Base-by-base conservation (phyloP, 441 rosid species). In the Populus hybrid region DNA sequence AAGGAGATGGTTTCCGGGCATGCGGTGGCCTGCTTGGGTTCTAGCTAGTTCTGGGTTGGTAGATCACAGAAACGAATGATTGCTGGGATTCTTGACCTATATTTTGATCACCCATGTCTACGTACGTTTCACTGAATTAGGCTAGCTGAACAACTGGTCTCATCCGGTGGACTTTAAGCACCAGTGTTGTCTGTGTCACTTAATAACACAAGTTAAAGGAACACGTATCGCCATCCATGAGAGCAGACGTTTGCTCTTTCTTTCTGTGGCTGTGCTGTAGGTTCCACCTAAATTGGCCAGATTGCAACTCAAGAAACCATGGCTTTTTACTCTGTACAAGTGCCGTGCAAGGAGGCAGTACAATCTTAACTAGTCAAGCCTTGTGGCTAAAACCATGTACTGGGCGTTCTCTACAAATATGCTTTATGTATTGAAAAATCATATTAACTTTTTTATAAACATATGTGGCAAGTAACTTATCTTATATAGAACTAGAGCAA, bases 261-360 rank as follows among this genome's bases (percentile, higher is more conserved):
- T 14, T 67, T 35, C 6, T 50, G 30, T 18, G 79, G 35, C 40
- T 78, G 85, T 76, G 71, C 64, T 70, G 38, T 36, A 34, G 73
- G 80, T 61, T 79, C 35, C 74, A 79, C 79, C 83, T 73, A 67
- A 77, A 75, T 70, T 73, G 14, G 67, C 40, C 67, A 77, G 69
- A 67, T 83, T 86, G 81, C 16, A 73, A 38, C 74, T 35, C 1
- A 79, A 81, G 85, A 73, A 80, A 80, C 76, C 81, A 12, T 69
- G 18, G 34, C 28, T 65, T 42, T 18, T 57, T 46, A 54, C 64
- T 64, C 16, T 36, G 71, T 75, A 34, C 64, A 34, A 63, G 36
- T 70, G 21, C 35, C 69, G 70, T 46, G 38, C 75, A 24, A 69
- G 23, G 1, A 54, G 67, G 50, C 12, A 78, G 74, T 83, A 78